phyloP scores from a whole-genome alignment of 768 basidiomycete genomes.

The Lentinula sp. region DNA sequence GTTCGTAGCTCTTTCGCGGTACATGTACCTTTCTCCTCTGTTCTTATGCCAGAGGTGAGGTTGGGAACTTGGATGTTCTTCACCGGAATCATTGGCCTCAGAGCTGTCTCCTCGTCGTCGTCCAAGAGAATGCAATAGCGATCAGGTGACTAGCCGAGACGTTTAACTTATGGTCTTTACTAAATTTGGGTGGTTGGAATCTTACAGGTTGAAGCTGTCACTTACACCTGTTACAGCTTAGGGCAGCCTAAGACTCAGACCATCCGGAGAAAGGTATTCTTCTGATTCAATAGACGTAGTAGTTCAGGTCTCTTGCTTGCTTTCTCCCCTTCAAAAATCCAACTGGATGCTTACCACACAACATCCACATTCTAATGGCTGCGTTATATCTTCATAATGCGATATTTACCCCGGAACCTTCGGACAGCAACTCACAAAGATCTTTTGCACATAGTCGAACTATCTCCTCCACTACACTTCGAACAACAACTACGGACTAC shows the following conservation, averaged over 20 bases:
- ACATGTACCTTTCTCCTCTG: no score
- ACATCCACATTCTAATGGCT: slow-evolving; percentile 1
- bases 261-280: background rate
- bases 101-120: no score
- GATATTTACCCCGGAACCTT: slow-evolving; percentile 4
- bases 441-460: slow-evolving; percentile 13
- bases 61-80: no score
- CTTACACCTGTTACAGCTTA: background rate
- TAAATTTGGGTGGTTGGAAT: background rate
- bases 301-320: background rate
- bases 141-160: background rate
- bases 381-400: slow-evolving; percentile 10
- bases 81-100: no score
- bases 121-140: background rate
- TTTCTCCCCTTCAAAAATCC: background rate
- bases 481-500: slow-evolving; percentile 28
- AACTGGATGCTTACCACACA: background rate
- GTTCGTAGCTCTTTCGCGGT: no score
- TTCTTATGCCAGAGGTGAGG: no score
- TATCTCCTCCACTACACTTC: slow-evolving; percentile 30
- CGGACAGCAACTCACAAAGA: background rate
- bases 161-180: background rate
- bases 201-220: background rate
- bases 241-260: background rate
- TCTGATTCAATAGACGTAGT: background rate